These are phyloP conservation scores for Lasiodiplodia hormozganensis DNA, from an alignment of 2,329 filamentous ascomycete species.

Conservation along the genomic window DNA sequence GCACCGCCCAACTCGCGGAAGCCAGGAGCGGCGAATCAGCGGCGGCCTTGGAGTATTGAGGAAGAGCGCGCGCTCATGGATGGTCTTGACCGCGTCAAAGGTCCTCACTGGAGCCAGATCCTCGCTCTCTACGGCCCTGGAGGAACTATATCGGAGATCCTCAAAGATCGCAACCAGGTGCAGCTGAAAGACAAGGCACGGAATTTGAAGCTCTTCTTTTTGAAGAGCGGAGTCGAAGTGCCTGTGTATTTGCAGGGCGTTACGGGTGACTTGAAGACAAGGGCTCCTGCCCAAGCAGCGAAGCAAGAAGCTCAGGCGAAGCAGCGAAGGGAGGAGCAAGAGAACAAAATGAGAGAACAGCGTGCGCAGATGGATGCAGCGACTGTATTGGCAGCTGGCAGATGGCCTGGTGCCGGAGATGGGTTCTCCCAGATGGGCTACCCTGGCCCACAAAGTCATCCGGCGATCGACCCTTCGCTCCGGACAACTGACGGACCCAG, in stretches of 20 bases:
- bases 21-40: constrained; percentile 61
- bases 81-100: constrained; percentile 85
- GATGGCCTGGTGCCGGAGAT: constrained; percentile 20
- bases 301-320: constrained; percentile 29
- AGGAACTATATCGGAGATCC: constrained; percentile 79
- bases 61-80: constrained; percentile 91
- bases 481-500: constrained; percentile 9
- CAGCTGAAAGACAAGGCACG: constrained; percentile 92
- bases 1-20: constrained; percentile 61
- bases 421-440: constrained; percentile 17
- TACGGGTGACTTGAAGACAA: constrained; percentile 86
- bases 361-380: constrained; percentile 28
- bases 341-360: constrained; percentile 20
- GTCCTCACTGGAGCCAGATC: constrained; percentile 93
- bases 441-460: constrained; percentile 6
- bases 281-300: constrained; percentile 70
- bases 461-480: constrained; percentile 25
- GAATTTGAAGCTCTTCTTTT: constrained; percentile 88
- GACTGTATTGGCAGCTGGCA: constrained; percentile 22
- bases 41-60: constrained; percentile 85
- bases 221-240: constrained; percentile 91
- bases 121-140: constrained; percentile 81
- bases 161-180: constrained; percentile 89
- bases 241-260: constrained; percentile 87
- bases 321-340: constrained; percentile 28